phyloP scores from a whole-genome alignment of 495 filamentous ascomycete species.

The Cryomyces minteri region DNA sequence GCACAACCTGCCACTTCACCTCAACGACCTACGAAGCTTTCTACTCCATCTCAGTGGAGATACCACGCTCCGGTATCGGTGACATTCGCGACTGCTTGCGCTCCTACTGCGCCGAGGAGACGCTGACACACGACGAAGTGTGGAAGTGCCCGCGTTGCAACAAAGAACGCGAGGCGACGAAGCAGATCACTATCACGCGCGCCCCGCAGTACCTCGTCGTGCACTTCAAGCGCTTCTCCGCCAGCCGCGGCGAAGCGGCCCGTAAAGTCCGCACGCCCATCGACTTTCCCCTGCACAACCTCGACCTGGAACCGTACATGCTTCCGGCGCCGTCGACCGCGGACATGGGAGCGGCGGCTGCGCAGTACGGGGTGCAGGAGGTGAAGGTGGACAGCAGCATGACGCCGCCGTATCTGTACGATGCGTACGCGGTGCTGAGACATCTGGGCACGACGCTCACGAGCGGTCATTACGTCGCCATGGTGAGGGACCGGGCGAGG shows the following conservation, averaged over 20 bases:
- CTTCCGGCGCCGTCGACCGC: conserved; percentile 20
- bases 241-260: conserved; percentile 33
- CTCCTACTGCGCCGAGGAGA: conserved; percentile 50
- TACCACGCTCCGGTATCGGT: conserved; percentile 30
- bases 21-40: conserved; percentile 59
- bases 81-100: conserved; percentile 46
- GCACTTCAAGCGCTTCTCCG: conserved; percentile 57
- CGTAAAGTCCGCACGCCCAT: conserved; percentile 51
- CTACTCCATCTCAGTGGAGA: conserved; percentile 49
- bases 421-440: conserved; percentile 52
- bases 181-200: conserved; percentile 55
- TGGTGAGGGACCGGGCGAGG: conserved; percentile 41
- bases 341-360: conserved; percentile 9
- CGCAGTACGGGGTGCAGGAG: conserved; percentile 1
- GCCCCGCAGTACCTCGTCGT: conserved; percentile 54
- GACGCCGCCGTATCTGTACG: conserved; percentile 47
- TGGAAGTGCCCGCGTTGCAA: conserved; percentile 62
- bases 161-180: conserved; percentile 45
- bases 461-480: conserved; percentile 51
- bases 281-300: conserved; percentile 44
- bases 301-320: conserved; percentile 45
- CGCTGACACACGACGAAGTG: conserved; percentile 43
- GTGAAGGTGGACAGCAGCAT: conserved; percentile 26
- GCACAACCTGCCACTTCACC: conserved; percentile 43
- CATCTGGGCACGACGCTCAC: conserved; percentile 44